A percentile compares a stretch with the other conserved stretches of the same genome.
Evolutionary conservation across 2,329 filamentous ascomycete genomes (phyloP).

Genomic region (Chrysoporthe cubensis): DNA sequence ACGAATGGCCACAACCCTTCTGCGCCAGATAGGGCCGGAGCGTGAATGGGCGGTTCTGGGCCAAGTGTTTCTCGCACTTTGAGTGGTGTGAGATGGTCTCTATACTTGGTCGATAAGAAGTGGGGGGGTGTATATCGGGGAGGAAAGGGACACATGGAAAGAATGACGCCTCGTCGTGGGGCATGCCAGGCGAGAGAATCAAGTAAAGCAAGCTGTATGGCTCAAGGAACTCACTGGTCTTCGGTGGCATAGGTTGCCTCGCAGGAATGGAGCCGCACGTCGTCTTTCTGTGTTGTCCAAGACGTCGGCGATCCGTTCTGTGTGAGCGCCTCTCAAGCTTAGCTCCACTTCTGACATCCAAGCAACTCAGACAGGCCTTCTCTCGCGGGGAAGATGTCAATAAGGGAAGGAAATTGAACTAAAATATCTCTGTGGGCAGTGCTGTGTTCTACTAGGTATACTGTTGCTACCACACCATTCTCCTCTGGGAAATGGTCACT

Average conservation of each 20-base stretch:
- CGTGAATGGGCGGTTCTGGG: conserved; percentile 39
- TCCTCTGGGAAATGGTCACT: conserved; percentile 30
- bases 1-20: conserved; percentile 43
- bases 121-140: conserved; percentile 8
- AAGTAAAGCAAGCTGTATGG: conserved; percentile 11
- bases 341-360: conserved; percentile 25
- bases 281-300: conserved; percentile 15
- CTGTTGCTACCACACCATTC: conserved; percentile 29
- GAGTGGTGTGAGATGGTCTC: conserved; percentile 22
- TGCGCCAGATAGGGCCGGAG: conserved; percentile 41
- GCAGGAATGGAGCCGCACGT: conserved; percentile 11
- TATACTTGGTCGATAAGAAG: conserved; percentile 16
- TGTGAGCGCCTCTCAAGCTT: conserved; percentile 12
- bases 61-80: conserved; percentile 35
- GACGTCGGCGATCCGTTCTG: conserved; percentile 12
- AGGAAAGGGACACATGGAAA: conserved; percentile 3
- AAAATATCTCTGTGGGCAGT: conserved; percentile 28
- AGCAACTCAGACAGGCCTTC: conserved; percentile 15
- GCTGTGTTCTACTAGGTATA: conserved; percentile 30
- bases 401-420: conserved; percentile 15
- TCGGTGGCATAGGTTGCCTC: conserved; percentile 9
- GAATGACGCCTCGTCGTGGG: neutral
- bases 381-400: conserved; percentile 22
- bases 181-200: neutral
- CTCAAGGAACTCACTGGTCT: conserved; percentile 20